Evolutionary conservation across 768 basidiomycete genomes (phyloP), one percentile per base, ranked within the genome.

Genomic region (Lactarius tabidus): DNA sequence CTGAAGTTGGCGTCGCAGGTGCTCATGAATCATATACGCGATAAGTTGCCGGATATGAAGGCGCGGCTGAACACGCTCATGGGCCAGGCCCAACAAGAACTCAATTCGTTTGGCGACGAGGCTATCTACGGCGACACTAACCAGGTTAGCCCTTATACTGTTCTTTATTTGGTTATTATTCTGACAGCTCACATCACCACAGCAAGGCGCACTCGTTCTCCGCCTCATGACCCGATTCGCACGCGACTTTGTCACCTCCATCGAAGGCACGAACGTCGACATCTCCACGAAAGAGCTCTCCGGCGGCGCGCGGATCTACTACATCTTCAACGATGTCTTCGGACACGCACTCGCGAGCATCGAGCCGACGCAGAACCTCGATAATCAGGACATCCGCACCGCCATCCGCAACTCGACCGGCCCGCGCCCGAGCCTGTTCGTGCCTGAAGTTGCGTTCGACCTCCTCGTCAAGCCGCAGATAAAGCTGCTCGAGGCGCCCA

Each of bases 41-140:
- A 99, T 73, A 99, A 98, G 77, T 82, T 99, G 41, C 97, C 97
- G 0, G 97, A 99, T 76, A 98, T 99, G 97, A 99, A 99, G 76
- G 97, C 97, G 18, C 84, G 95, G 23, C 78, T 99, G 65, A 99
- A 98, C 74, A 99, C 97, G 3, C 79, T 98, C 28, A 98, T 98
- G 93, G 95, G 96, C 18, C 97, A 99, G 78, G 94, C 97, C 9
- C 96, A 98, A 73, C 97, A 99, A 75, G 97, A 99, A 75, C 84
- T 99, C 51, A 93, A 93, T 76, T 89, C 95, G 6, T 98, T 97
- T 72, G 97, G 97, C 23, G 97, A 97, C 72, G 84, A 91, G 14
- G 93, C 93, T 2, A 84, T 93, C 72, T 91, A 91, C 67, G 96
- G 94, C 6, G 95, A 95, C 78, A 87, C 87, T 70, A 94, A 97